phyloP scores from a whole-genome alignment of 2,329 filamentous ascomycete species.

The Apiospora hydei region DNA sequence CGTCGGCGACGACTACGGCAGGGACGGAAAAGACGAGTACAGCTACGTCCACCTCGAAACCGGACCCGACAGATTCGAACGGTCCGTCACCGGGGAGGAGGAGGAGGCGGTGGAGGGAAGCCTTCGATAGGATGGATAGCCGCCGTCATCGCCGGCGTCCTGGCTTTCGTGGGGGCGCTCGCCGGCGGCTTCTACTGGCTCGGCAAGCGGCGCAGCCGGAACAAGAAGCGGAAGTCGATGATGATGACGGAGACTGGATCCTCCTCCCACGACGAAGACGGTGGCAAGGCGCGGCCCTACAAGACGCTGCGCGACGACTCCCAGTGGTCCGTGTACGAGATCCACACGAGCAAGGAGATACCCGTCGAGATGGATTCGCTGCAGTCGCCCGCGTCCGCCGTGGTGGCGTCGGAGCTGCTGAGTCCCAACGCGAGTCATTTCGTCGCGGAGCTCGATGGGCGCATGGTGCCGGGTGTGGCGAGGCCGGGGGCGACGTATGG shows the following conservation, averaged over 20 bases:
- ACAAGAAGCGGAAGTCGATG: not conserved
- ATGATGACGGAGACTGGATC: not conserved
- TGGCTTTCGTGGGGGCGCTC: not conserved
- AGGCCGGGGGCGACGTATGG: not conserved
- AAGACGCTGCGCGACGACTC: not conserved
- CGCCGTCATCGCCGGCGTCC: not conserved
- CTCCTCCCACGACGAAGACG: not conserved
- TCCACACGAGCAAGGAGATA: not conserved
- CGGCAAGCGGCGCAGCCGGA: not conserved
- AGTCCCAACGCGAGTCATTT: not conserved
- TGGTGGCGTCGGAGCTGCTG: not conserved
- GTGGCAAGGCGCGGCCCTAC: not conserved
- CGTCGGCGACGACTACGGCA: not conserved
- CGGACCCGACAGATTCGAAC: not conserved
- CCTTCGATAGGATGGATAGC: not conserved
- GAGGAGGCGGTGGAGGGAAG: not conserved
- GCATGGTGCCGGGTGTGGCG: not conserved
- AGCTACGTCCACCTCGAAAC: not conserved
- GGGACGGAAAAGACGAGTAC: not conserved
- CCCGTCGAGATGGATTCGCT: not conserved
- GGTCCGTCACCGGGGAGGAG: not conserved
- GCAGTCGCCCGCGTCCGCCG: not conserved
- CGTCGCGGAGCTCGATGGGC: constrained; percentile 1
- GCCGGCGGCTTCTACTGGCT: not conserved
- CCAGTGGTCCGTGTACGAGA: not conserved